These are phyloP conservation scores for Fusarium nanum DNA, from an alignment of 2,329 filamentous ascomycete species.

Conservation along the genomic window DNA sequence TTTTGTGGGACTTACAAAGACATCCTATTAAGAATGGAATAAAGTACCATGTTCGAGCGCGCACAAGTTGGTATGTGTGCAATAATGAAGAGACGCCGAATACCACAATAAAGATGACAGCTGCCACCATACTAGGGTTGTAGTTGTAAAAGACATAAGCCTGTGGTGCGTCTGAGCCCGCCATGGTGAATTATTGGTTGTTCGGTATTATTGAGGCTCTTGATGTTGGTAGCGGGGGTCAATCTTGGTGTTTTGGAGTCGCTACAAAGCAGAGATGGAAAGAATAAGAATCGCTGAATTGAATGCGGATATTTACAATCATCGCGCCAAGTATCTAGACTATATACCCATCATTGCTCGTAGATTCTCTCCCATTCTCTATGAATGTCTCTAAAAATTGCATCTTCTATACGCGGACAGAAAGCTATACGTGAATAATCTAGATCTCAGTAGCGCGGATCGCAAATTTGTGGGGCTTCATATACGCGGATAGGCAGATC, in stretches of 20 bases:
- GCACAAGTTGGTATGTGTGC: conserved; percentile 56
- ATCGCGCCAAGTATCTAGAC: not conserved
- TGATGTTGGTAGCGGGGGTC: not conserved
- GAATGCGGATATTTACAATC: not conserved
- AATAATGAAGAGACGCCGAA: conserved; percentile 54
- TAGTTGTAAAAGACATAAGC: conserved; percentile 58
- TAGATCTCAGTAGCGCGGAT: conserved; percentile 10
- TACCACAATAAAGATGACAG: conserved; percentile 56
- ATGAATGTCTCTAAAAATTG: not conserved
- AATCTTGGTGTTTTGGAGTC: not conserved
- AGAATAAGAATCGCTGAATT: not conserved
- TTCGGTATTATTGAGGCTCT: conserved; percentile 3
- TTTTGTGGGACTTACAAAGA: conserved; percentile 53
- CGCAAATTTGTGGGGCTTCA: not conserved
- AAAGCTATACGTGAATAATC: conserved; percentile 1
- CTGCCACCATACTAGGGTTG: conserved; percentile 57
- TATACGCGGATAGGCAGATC: conserved; percentile 33
- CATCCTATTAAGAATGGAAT: conserved; percentile 65
- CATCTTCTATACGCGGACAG: conserved; percentile 30
- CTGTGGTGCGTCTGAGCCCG: conserved; percentile 10
- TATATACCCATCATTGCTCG: conserved; percentile 35
- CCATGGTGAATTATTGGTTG: conserved; percentile 24
- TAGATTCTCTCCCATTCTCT: not conserved
- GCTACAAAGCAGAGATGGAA: not conserved
- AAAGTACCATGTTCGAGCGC: conserved; percentile 62